Percentiles rank a stretch among this genome's conserved stretches.
phyloP scores from a whole-genome alignment of 2,329 filamentous ascomycete genomes.

The Botrytis cinerea region DNA sequence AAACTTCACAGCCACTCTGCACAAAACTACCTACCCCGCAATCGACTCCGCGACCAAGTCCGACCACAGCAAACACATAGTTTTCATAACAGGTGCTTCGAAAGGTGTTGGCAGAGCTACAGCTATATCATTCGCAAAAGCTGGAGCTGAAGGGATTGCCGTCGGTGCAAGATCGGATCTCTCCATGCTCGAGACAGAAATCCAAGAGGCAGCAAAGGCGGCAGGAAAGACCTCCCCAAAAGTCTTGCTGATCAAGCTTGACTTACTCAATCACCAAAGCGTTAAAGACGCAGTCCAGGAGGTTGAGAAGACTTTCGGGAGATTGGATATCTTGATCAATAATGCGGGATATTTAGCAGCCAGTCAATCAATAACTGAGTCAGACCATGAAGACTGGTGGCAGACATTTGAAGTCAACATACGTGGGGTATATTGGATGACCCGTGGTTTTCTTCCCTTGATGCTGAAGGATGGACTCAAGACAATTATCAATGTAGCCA shows the following conservation, averaged over 20 bases:
- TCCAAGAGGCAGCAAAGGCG: constrained; percentile 29
- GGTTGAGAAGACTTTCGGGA: constrained; percentile 30
- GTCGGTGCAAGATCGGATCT: constrained; percentile 32
- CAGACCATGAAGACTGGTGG: constrained; percentile 31
- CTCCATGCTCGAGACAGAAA: constrained; percentile 26
- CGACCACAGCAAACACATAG: constrained; percentile 29
- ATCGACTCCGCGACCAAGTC: constrained; percentile 47
- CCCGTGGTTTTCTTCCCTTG: constrained; percentile 30
- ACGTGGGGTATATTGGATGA: constrained; percentile 31
- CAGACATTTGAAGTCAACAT: constrained; percentile 34
- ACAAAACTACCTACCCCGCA: constrained; percentile 54
- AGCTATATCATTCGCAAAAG: constrained; percentile 34
- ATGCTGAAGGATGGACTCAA: constrained; percentile 41
- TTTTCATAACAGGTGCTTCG: constrained; percentile 35
- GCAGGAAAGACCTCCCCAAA: constrained; percentile 31
- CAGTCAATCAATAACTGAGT: constrained; percentile 25
- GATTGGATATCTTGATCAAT: constrained; percentile 36
- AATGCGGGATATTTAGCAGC: constrained; percentile 33
- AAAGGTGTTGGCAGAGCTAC: constrained; percentile 34
- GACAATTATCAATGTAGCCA: constrained; percentile 52
- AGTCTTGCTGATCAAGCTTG: constrained; percentile 30
- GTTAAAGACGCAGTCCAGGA: constrained; percentile 26
- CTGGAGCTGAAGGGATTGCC: constrained; percentile 32
- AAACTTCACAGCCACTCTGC: constrained; percentile 26
- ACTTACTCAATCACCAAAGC: constrained; percentile 27